Evolutionary conservation across 1,139 yeast species (phyloP).

Genomic region (Hemisphaericaspora subhashii): DNA sequence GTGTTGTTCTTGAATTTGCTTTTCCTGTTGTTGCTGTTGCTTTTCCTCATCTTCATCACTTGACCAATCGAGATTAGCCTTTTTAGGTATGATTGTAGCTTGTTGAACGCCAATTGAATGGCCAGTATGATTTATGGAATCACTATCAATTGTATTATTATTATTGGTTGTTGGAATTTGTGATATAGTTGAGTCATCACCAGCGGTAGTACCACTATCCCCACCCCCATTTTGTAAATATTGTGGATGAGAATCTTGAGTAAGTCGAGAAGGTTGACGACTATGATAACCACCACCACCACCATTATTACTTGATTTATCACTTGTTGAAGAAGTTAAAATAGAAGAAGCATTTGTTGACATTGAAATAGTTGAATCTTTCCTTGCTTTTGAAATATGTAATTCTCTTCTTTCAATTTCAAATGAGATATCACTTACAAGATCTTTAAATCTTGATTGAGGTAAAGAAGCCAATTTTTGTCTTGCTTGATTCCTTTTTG

Average conservation of each 20-base stretch:
- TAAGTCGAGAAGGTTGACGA: slow-evolving; percentile 10
- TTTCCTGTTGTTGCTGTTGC: neutral
- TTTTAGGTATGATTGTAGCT: slow-evolving; percentile 70
- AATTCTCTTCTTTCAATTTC: slow-evolving; percentile 83
- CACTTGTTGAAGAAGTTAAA: slow-evolving; percentile 1
- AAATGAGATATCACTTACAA: slow-evolving; percentile 83
- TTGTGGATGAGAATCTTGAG: neutral
- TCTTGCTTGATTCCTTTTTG: slow-evolving; percentile 93
- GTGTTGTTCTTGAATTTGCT: neutral
- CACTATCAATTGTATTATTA: neutral
- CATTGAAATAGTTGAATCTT: slow-evolving; percentile 1
- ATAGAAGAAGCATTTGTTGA: neutral
- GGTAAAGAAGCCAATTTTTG: slow-evolving; percentile 88
- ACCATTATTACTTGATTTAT: too few species aligned
- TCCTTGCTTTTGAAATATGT: slow-evolving; percentile 23
- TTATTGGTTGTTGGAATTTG: neutral
- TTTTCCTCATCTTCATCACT: slow-evolving; percentile 62
- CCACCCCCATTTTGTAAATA: neutral
- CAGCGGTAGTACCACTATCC: too few species aligned
- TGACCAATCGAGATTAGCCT: slow-evolving; percentile 79
- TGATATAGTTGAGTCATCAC: neutral
- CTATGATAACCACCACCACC: slow-evolving; percentile 13
- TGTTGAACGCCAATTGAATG: slow-evolving; percentile 49
- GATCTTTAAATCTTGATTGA: slow-evolving; percentile 77
- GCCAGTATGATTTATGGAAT: neutral